Evolutionary conservation across 139 green algal species (phyloP).

Genomic region (Pseudopediastrum boryanum): DNA sequence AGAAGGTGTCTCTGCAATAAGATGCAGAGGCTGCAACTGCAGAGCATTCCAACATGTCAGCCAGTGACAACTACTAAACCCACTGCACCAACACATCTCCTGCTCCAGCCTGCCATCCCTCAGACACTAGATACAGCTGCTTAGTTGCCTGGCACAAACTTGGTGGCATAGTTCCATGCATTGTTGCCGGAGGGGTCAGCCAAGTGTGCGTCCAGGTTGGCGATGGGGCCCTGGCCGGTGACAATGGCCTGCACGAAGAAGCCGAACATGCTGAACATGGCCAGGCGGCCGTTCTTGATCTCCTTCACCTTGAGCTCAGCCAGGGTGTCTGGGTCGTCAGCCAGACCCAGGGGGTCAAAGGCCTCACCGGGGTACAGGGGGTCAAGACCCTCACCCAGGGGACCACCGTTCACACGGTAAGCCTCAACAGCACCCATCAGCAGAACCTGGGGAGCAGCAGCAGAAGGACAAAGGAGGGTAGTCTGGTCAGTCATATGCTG

Average conservation of each 20-base stretch:
- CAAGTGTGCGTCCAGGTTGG: conserved; percentile 44
- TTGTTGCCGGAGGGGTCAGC: conserved; percentile 35
- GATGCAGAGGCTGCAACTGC: too few relatives aligned
- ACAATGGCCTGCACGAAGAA: conserved; percentile 83
- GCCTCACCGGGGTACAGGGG: conserved; percentile 67
- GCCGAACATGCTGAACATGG: conserved; percentile 94
- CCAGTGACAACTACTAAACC: too few relatives aligned
- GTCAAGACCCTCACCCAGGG: conserved; percentile 54
- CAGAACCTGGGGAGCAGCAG: conserved; percentile 57
- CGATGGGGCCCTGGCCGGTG: conserved; percentile 61
- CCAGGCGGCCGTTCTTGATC: conserved; percentile 97
- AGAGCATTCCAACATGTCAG: too few relatives aligned
- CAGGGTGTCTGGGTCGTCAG: conserved; percentile 94
- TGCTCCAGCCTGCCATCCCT: too few relatives aligned
- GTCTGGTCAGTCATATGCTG: too few relatives aligned
- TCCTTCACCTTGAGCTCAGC: conserved; percentile 93
- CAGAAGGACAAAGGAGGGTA: neutral
- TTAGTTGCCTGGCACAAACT: conserved; percentile 41
- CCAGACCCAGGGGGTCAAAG: conserved; percentile 94
- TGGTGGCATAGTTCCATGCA: conserved; percentile 41
- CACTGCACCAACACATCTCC: too few relatives aligned
- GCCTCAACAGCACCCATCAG: conserved; percentile 80
- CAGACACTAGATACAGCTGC: too few relatives aligned
- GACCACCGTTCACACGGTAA: conserved; percentile 74
- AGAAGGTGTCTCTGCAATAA: too few relatives aligned